Evolutionary conservation across 257 asterid species (phyloP), one percentile per base, ranked within the genome.

Genomic region (Thymus quinquecostatus): DNA sequence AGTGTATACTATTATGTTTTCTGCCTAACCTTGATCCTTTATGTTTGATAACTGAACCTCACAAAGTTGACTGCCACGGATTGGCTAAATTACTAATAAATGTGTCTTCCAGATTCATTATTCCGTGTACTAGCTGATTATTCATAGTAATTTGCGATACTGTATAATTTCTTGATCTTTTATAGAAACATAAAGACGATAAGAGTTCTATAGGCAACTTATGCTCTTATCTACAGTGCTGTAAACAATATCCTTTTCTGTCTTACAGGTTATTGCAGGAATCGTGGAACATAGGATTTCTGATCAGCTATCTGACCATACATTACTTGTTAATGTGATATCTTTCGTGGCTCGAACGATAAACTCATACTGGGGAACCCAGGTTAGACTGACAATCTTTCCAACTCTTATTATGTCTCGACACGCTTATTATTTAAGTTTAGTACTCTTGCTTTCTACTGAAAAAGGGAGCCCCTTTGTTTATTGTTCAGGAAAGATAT

Each of bases 331-430:
- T 66, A 93, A 91, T 79, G 66, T 87, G 88, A 77, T 91, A 50
- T 93, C 98, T 67, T 90, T 93, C 72, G 88, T 90, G 79, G 86
- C 83, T 75, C 88, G 97, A 77, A 91, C 94, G 56, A 77, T 91
- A 84, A 93, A 93, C 88, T 93, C 98, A 77, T 93, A 93, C 75
- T 93, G 95, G 92, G 98, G 97, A 82, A 93, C 96, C 68, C 96
- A 89, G 97, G 98, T 87, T 32, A 77, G 77, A 56, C 10, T 36
- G 48, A 51, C n/a, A 27, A 70, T 57, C 57, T 67, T 65, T 10
- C 38, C 21, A 41, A 68, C 44, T 69, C 28, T 53, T 61, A 28
- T 9, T 33, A 27, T 6, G 5, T 50, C 64, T 33, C 58, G 69
- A 13, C 29, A 61, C 30, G 54, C 40, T 8, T 12, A 43, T 61